A percentile compares a stretch with the other conserved stretches of the same genome.
These are phyloP conservation scores for Psophocarpus tetragonolobus DNA, from an alignment of 306 rosid species.

Conservation along the genomic window DNA sequence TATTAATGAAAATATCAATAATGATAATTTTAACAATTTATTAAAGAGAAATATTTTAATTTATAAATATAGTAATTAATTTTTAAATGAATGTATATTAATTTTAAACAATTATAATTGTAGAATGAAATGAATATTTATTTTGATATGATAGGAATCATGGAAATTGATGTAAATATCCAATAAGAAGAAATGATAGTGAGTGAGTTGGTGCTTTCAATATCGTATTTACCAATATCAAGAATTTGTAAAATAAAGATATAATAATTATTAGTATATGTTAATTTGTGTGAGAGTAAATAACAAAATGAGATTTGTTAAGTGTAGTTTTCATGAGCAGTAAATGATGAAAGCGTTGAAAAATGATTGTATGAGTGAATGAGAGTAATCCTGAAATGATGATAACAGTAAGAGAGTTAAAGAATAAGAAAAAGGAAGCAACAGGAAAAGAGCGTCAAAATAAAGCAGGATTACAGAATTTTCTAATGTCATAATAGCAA, in stretches of 20 bases:
- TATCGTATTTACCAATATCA: not conserved
- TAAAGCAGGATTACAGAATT: not conserved
- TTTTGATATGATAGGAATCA: too few species aligned
- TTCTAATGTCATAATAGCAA: slow-evolving; percentile 13
- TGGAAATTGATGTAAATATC: not conserved
- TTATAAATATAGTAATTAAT: too few species aligned
- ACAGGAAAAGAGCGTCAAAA: not conserved
- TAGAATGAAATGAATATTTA: too few species aligned
- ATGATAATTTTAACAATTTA: too few species aligned
- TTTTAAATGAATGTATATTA: too few species aligned
- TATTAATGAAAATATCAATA: too few species aligned
- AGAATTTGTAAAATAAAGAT: not conserved
- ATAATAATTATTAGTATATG: not conserved
- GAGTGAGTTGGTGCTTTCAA: not conserved
- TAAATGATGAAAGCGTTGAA: not conserved
- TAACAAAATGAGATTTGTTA: not conserved
- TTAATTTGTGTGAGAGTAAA: not conserved
- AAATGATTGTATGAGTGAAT: not conserved
- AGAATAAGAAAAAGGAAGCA: too few species aligned
- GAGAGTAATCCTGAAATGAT: not conserved
- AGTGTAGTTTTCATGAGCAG: not conserved
- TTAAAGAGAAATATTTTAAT: too few species aligned
- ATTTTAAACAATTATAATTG: too few species aligned
- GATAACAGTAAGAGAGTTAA: too few species aligned
- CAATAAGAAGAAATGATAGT: too few species aligned